Conservation (phyloP, 306 rosid genomes). For the Fragaria iinumae region DNA sequence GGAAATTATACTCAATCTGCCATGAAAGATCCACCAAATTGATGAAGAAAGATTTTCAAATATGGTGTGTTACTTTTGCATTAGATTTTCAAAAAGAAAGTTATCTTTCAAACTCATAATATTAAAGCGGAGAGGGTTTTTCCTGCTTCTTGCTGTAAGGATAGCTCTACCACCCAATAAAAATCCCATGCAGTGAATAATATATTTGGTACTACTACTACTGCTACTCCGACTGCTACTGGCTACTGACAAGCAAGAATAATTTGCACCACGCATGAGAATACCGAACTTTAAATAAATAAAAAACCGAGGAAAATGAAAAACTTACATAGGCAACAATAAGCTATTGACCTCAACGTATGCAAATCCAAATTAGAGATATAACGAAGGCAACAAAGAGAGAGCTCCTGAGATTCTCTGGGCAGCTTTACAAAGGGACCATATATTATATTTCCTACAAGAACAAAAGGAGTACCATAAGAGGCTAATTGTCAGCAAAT, state of each 20-base stretch:
- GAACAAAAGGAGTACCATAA: constrained; percentile 24
- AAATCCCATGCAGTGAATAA: neutral
- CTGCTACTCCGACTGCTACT: neutral
- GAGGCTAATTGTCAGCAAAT: constrained; percentile 16
- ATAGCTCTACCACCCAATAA: neutral
- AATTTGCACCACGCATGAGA: neutral
- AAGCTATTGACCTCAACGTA: constrained; percentile 56
- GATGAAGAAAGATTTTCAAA: neutral
- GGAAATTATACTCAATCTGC: neutral
- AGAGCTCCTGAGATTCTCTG: constrained; percentile 69
- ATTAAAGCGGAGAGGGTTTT: neutral
- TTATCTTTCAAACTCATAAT: neutral
- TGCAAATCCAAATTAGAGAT: constrained; percentile 59
- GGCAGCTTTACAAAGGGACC: constrained; percentile 85
- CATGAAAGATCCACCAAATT: neutral
- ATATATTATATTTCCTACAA: constrained; percentile 52
- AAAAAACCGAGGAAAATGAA: constrained; percentile 12
- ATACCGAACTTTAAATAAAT: neutral
- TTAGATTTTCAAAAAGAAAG: neutral
- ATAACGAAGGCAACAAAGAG: constrained; percentile 68
- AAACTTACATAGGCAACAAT: constrained; percentile 79
- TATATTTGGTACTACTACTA: neutral
- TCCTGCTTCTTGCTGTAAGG: neutral
- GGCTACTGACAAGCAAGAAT: neutral
- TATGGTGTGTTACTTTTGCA: neutral